phyloP scores from a whole-genome alignment of 2,329 filamentous ascomycete genomes.

The Penicillium sp. region DNA sequence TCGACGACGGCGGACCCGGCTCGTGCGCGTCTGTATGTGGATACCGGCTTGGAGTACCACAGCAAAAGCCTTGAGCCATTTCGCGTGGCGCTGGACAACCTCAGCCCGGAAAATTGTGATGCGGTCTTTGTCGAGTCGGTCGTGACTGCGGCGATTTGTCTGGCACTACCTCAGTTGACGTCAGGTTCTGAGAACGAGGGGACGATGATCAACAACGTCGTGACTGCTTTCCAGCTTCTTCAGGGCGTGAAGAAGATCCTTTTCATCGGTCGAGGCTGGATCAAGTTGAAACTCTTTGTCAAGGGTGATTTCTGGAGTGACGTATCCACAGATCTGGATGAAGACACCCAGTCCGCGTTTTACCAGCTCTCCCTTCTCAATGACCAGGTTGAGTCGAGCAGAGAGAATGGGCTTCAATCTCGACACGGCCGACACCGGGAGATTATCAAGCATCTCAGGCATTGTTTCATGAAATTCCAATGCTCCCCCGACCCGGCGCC shows the following conservation, averaged over 20 bases:
- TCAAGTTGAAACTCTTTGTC: constrained; percentile 49
- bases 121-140: constrained; percentile 26
- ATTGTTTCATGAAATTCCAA: constrained; percentile 23
- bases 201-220: constrained; percentile 22
- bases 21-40: constrained; percentile 17
- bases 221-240: constrained; percentile 23
- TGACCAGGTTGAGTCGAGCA: constrained; percentile 10
- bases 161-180: constrained; percentile 22
- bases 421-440: constrained; percentile 15
- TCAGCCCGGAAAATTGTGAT: constrained; percentile 25
- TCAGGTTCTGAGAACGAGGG: constrained; percentile 6
- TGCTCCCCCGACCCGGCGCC: constrained; percentile 18
- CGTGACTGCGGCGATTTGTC: constrained; percentile 22
- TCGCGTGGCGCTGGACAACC: constrained; percentile 21
- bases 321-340: constrained; percentile 18
- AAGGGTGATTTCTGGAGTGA: constrained; percentile 44
- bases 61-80: constrained; percentile 23
- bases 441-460: constrained; percentile 18
- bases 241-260: constrained; percentile 27
- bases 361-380: constrained; percentile 14
- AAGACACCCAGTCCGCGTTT: constrained; percentile 17
- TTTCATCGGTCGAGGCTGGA: constrained; percentile 21
- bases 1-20: constrained; percentile 17
- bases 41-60: constrained; percentile 24
- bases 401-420: constrained; percentile 1